Evolutionary conservation across 2,329 filamentous ascomycete genomes (phyloP), one percentile per base, ranked within the genome.

Genomic region (Microascus cirrosus): DNA sequence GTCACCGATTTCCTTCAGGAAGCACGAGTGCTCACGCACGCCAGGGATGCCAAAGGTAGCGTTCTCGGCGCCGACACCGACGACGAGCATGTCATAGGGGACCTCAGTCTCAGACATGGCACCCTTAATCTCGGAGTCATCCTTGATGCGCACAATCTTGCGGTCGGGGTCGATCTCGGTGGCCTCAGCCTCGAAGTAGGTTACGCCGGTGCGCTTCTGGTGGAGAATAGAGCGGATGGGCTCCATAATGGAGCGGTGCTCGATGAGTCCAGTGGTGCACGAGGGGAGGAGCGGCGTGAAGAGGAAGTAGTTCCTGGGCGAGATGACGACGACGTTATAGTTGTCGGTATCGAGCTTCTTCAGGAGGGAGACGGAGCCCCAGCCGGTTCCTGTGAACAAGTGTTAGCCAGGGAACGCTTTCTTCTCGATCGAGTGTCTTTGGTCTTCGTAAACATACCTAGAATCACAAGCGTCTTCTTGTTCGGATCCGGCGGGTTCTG

Each of bases 211-310:
- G 76, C 90, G 91, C 83, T 97, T 97, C 77, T 94, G 89, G 69
- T 92, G 89, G 65, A 96, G 82, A 72, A 99, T 96, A 71, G 94
- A 90, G 70, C 94, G 90, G 67, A 99, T 87, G 59, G 94, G 94
- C 78, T 99, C 94, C 94, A 99, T 99, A 75, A 99, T 99, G 69
- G 92, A 97, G 71, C 94, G 90, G 79, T 97, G 94, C 81, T 99
- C 94, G 73, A 99, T 94, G 66, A 90, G 88, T 67, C 94, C 94
- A 64, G 93, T 96, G 56, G 94, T 97, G 77, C 94, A 99, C 70
- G 93, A 97, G 63, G 94, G 94, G 61, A 99, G 84, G 60, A 99
- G 85, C 60, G 94, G 94, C 34, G 94, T 99, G 82, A 99, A 99
- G 65, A 99, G 87, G 85, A 99, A 99, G 83, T 96, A 99, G 78